Evolutionary conservation across 2,329 filamentous ascomycete species (phyloP).

Genomic region (Aspergillus sp.): DNA sequence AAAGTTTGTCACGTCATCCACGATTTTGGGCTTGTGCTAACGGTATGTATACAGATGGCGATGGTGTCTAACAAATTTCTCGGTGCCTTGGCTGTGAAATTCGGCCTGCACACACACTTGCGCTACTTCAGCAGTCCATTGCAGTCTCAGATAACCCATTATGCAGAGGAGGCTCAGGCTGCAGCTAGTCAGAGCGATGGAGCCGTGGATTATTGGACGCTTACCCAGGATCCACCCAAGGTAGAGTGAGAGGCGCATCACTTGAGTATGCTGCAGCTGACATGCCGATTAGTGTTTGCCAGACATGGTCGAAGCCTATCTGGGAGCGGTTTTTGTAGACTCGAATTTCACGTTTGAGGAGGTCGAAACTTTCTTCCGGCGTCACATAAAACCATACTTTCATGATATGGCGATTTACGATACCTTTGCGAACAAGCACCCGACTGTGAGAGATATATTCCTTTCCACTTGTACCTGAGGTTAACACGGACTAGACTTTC

Average conservation of each 20-base stretch:
- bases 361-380: conserved; percentile 75
- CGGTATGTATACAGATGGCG: conserved; percentile 61
- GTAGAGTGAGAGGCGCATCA: conserved; percentile 16
- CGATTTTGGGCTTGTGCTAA: conserved; percentile 6
- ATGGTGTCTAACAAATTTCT: conserved; percentile 98
- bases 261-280: background rate
- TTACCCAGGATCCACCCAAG: conserved; percentile 43
- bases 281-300: conserved; percentile 56
- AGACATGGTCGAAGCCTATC: conserved; percentile 83
- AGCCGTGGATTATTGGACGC: conserved; percentile 43
- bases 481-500: conserved; percentile 51
- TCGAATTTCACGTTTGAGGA: conserved; percentile 71
- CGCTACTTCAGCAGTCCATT: conserved; percentile 43
- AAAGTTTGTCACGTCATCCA: conserved; percentile 52
- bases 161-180: conserved; percentile 39
- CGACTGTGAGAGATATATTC: conserved; percentile 50
- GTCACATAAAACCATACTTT: conserved; percentile 74
- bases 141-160: conserved; percentile 48
- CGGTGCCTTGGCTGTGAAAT: conserved; percentile 72
- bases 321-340: conserved; percentile 91
- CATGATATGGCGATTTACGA: conserved; percentile 85
- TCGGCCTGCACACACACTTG: conserved; percentile 75
- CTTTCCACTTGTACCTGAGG: background rate
- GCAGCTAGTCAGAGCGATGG: conserved; percentile 29
- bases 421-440: conserved; percentile 80